Conservation (phyloP, 106 monocot species). For the Dendrobium officinale region DNA sequence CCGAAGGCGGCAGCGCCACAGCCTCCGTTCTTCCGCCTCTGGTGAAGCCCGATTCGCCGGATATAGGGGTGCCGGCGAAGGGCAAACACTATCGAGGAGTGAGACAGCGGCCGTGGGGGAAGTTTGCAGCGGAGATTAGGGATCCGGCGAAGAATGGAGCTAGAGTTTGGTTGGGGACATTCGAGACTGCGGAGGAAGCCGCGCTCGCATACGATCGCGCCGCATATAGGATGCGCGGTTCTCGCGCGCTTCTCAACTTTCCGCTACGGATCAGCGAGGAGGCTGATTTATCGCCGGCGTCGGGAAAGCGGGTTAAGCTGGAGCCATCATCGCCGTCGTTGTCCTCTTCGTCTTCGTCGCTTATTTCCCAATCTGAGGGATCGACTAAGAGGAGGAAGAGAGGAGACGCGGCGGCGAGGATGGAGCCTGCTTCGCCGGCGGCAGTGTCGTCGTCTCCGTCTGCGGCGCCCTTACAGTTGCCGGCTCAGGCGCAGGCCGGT, state of each 20-base stretch:
- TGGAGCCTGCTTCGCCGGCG: not conserved
- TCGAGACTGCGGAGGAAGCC: conserved; percentile 21
- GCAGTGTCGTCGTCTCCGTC: not conserved
- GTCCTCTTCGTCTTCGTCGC: not conserved
- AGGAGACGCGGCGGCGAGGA: not conserved
- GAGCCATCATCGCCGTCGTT: not conserved
- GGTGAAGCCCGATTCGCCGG: not conserved
- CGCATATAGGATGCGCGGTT: conserved; percentile 20
- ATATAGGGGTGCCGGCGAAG: not conserved
- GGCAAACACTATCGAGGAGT: conserved; percentile 58
- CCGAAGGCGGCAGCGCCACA: conserved; percentile 10
- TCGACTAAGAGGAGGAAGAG: conserved; percentile 16
- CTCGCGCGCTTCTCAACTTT: conserved; percentile 12
- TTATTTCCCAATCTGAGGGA: not conserved
- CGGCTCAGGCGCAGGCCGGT: conserved; percentile 2
- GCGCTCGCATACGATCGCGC: conserved; percentile 19
- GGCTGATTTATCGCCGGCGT: not conserved
- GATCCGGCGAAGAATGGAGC: conserved; percentile 64
- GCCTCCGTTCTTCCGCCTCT: not conserved
- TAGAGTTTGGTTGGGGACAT: conserved; percentile 64
- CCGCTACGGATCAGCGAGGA: conserved; percentile 11
- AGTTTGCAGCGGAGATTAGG: conserved; percentile 36
- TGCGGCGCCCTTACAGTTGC: not conserved
- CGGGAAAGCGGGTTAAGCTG: not conserved
- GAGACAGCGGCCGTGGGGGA: conserved; percentile 42